These are phyloP conservation scores for Diaporthe vaccinii DNA, from an alignment of 2,329 filamentous ascomycete genomes.

Conservation along the genomic window DNA sequence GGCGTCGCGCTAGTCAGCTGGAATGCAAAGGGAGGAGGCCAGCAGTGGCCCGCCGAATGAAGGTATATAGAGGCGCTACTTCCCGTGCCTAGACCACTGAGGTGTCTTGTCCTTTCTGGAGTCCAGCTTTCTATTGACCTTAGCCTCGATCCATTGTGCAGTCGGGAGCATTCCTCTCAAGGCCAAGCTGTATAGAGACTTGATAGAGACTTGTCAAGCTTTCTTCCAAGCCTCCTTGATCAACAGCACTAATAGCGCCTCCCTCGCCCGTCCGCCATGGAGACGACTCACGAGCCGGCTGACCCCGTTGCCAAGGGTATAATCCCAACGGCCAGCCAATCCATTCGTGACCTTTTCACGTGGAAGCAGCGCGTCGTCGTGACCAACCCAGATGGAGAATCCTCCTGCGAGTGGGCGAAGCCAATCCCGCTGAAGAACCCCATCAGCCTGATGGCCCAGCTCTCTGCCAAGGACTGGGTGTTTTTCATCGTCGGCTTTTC, in stretches of 20 bases:
- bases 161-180: conserved; percentile 21
- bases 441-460: conserved; percentile 74
- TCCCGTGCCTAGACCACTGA: conserved; percentile 15
- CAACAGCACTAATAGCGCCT: conserved; percentile 7
- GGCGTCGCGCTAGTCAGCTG: conserved; percentile 27
- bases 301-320: conserved; percentile 77
- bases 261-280: conserved; percentile 41
- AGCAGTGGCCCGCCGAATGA: not conserved
- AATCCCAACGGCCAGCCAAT: conserved; percentile 47
- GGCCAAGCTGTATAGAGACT: conserved; percentile 27
- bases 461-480: conserved; percentile 77
- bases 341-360: conserved; percentile 52
- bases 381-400: conserved; percentile 74
- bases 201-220: conserved; percentile 28
- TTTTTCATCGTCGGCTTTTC: conserved; percentile 82
- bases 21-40: conserved; percentile 1
- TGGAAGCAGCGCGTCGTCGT: conserved; percentile 82
- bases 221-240: conserved; percentile 32
- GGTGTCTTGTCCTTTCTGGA: conserved; percentile 7
- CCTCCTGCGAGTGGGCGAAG: conserved; percentile 75
- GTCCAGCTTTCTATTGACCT: not conserved
- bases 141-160: conserved; percentile 12
- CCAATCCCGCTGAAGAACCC: conserved; percentile 79
- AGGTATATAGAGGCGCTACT: conserved; percentile 24
- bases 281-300: conserved; percentile 62